Conservation (phyloP, 805 yeast species). For the Barnettozyma salicaria region DNA sequence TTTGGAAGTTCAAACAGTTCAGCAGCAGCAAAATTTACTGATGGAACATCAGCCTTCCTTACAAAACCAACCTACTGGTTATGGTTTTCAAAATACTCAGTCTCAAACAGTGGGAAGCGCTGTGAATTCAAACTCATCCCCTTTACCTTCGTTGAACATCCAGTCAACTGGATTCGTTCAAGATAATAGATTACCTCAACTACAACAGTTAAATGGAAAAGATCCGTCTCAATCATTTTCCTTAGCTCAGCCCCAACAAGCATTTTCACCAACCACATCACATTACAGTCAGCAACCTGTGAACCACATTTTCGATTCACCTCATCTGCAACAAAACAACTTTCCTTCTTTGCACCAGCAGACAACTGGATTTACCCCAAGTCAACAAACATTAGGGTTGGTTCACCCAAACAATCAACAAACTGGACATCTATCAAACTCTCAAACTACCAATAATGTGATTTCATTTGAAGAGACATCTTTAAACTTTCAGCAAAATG, state of each 20-base stretch:
- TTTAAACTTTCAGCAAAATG: slow-evolving; percentile 27
- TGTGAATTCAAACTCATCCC: slow-evolving; percentile 7
- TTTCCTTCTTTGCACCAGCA: too few species aligned
- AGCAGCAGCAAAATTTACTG: slow-evolving; percentile 4
- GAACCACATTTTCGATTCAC: too few species aligned
- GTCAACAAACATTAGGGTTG: slow-evolving; percentile 53
- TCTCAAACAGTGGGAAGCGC: slow-evolving; percentile 11
- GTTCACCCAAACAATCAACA: slow-evolving; percentile 34
- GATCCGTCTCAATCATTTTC: too few species aligned
- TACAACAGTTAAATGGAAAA: too few species aligned
- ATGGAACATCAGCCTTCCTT: slow-evolving; percentile 8
- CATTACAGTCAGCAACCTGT: too few species aligned
- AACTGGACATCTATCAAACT: slow-evolving; percentile 15
- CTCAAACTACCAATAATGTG: slow-evolving; percentile 48
- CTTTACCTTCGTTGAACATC: slow-evolving; percentile 16
- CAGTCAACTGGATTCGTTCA: slow-evolving; percentile 16
- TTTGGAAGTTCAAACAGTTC: slow-evolving; percentile 31
- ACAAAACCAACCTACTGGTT: slow-evolving; percentile 36
- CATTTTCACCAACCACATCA: too few species aligned
- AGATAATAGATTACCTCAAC: slow-evolving; percentile 28
- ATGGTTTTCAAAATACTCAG: slow-evolving; percentile 23
- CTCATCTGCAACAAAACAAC: too few species aligned
- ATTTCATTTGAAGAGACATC: too few species aligned
- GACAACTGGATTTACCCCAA: slow-evolving; percentile 49
- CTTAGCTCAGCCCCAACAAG: too few species aligned